Base-by-base conservation (phyloP, 768 basidiomycete species). In the Suillus clintonianus region DNA sequence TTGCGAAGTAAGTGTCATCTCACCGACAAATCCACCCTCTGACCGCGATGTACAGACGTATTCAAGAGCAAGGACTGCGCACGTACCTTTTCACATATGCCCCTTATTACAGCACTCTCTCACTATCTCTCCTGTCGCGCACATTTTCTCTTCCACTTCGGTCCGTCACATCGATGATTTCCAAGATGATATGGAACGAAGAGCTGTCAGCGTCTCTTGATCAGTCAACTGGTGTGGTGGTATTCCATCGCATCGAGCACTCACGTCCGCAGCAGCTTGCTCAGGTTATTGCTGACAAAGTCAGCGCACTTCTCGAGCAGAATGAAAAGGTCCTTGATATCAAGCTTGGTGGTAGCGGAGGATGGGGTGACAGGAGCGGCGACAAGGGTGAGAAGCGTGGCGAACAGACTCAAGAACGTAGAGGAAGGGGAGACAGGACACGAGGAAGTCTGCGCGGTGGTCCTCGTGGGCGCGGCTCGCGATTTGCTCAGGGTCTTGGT, bases 41-140 rank as follows among this genome's bases (percentile, higher is more conserved):
- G 17, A 57, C 39, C 24, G 19, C 39, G 10, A 27, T 19, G 6
- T 65, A n/a, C 71, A 97, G 94, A 72, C 94, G 97, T 68, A 99
- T 99, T 68, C 97, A 99, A 81, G 96, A 99, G 76, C 95, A 99
- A 76, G 96, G 95, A 32, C 83, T 99, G 54, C 87, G 95, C 59
- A 99, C 97, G 5, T 99, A 98, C 77, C 86, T 99, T 60, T 97
- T 98, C 84, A 97, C 96, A n/a, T 97, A 95, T 76, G 56, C 56
- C 27, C 56, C 95, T 10, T 88, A 95, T 77, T 99, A 99, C 81
- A 89, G 85, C 71, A 92, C 94, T 14, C 83, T 98, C 42, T 98
- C 97, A 1, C 84, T 99, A 51, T 85, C 89, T 0, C 85, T 96
- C 59, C 87, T 99, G 39, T 89, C 96, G 11, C 84, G 86, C 54